phyloP scores from a whole-genome alignment of 106 monocot genomes.

The Platanthera zijinensis region DNA sequence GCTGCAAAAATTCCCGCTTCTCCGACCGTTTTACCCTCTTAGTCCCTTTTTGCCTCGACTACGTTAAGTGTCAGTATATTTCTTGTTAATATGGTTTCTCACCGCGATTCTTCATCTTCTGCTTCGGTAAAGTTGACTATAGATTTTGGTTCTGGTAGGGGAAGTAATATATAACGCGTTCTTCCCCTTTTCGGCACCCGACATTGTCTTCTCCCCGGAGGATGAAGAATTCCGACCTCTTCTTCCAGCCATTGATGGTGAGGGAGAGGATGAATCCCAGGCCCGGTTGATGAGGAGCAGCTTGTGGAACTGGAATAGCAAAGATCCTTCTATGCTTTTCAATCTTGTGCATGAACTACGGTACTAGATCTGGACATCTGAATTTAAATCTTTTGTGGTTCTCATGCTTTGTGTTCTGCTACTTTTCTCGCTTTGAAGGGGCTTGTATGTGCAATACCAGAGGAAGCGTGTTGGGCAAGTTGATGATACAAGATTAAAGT shows the following conservation, averaged over 20 bases:
- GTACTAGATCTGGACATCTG: slow-evolving; percentile 17
- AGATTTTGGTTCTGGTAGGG: slow-evolving; percentile 30
- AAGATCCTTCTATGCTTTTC: slow-evolving; percentile 47
- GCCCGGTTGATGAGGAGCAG: slow-evolving; percentile 26
- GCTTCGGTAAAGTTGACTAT: neutral
- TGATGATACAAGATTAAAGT: slow-evolving; percentile 76
- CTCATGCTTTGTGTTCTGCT: neutral
- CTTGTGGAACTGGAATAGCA: slow-evolving; percentile 50
- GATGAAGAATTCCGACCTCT: slow-evolving; percentile 76
- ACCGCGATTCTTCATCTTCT: neutral
- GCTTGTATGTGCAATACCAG: slow-evolving; percentile 57
- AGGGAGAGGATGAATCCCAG: slow-evolving; percentile 15
- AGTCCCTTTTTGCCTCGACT: slow-evolving; percentile 92
- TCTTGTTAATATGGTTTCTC: neutral
- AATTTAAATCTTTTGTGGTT: neutral
- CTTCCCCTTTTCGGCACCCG: slow-evolving; percentile 54
- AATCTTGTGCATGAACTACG: slow-evolving; percentile 55
- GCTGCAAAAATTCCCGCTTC: slow-evolving; percentile 39
- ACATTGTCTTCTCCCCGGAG: slow-evolving; percentile 58
- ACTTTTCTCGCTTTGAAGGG: slow-evolving; percentile 29
- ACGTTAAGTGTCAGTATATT: slow-evolving; percentile 50
- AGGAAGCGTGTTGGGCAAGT: slow-evolving; percentile 57
- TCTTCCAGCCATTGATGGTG: slow-evolving; percentile 1
- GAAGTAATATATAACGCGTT: slow-evolving; percentile 64
- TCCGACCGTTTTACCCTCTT: slow-evolving; percentile 70